Evolutionary conservation across 1,139 yeast species (phyloP), one percentile per base, ranked within the genome.

Genomic region (Candida tropicalis): DNA sequence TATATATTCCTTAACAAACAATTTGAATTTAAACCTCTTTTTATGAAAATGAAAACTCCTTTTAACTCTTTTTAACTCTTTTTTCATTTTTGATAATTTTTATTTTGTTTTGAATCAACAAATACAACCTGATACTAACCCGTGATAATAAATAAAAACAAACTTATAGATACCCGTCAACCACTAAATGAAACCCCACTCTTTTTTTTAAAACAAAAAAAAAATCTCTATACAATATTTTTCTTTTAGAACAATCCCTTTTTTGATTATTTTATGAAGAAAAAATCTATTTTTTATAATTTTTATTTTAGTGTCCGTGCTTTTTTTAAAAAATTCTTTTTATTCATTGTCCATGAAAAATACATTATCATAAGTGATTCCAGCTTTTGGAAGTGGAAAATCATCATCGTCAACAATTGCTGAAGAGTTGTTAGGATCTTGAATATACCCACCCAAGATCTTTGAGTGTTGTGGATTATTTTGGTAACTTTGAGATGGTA

Each of bases 331-430:
- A n/a, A 18, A 48, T 53, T 31, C 7, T 23, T 31, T 34, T 26
- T 29, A 12, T 38, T 33, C 34, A 68, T 33, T 33, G 37, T 70
- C 75, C 75, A 70, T 70, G 29, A 63, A 49, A 49, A 66, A 66
- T n/a, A 66, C 68, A 44, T 37, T 29, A 37, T 58, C 84, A 54
- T 71, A 77, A 15, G 74, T 58, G 15, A 54, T 62, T 24, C 55
- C 35, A 11, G n/a, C 54, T 60, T 18, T 56, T 3, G 32, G 9
- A 9, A 33, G 23, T 12, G 35, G 20, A 33, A 38, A 32, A 4
- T 69, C 72, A 31, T 69, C 79, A 43, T 73, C 81, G 34, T 62
- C 67, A 9, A 54, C 56, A 9, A 73, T 61, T 0, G 77, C 79
- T 35, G 70, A 69, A 9, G 72, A 60, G 0, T 77, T 78, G 36